These are phyloP conservation scores for Zoysia japonica DNA, from an alignment of 176 grass and related monocot species.

Conservation along the genomic window DNA sequence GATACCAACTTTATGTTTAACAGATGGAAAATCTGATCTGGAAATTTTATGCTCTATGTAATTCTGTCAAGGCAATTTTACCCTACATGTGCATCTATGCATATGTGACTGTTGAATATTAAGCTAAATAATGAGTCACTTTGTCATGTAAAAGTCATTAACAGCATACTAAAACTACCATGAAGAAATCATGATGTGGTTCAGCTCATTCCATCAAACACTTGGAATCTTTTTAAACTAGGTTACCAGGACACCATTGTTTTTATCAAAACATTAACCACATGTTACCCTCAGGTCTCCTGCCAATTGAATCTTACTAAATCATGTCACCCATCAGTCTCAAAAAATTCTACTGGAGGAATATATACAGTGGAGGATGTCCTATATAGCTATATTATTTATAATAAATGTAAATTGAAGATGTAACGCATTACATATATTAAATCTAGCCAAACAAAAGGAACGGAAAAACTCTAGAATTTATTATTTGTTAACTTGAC, in stretches of 20 bases:
- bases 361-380: background rate
- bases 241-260: background rate
- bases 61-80: background rate
- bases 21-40: background rate
- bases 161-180: background rate
- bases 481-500: background rate
- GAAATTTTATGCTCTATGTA: background rate
- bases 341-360: background rate
- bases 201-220: background rate
- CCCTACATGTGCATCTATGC: background rate
- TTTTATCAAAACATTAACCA: background rate
- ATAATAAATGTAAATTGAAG: background rate
- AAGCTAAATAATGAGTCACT: background rate
- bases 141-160: background rate
- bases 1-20: background rate
- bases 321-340: background rate
- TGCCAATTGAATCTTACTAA: background rate
- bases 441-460: slow-evolving; percentile 14
- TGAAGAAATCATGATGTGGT: background rate
- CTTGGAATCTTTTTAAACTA: background rate
- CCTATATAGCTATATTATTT: background rate
- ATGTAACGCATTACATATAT: background rate
- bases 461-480: background rate
- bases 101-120: background rate
- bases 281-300: background rate